Base-by-base conservation (phyloP, 2,329 filamentous ascomycete genomes). In the Penicillium sp. region DNA sequence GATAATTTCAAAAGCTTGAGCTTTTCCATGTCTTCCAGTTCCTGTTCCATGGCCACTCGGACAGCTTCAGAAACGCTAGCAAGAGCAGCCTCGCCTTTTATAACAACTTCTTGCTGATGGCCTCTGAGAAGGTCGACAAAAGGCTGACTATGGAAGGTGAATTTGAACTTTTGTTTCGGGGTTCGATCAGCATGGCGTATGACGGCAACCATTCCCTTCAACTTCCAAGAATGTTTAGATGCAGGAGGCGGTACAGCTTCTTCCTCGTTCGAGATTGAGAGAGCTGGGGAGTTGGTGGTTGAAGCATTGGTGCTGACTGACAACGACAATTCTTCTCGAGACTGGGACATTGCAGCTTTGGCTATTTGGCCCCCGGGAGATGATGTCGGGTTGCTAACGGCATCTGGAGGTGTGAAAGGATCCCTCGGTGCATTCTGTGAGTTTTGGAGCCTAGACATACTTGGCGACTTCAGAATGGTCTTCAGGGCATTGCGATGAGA, bases 81-180 rank as follows among this genome's bases (percentile, higher is more conserved):
- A 46, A 99, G 76, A 0, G 94, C 94, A 40, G 91, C 87, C 69
- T 96, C 91, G 8, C 93, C 93, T 62, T 96, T 94, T 21, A 99
- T 82, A 1, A 99, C 81, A 1, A 99, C 94, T 70, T 99, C 94
- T 72, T 97, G 93, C 66, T 96, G 90, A 66, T 99, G 93, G 0
- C 94, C 94, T 69, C 93, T 96, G 43, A 99, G 83, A 3, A 99
- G 80, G 62, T 96, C 90, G 61, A 99, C 92, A 67, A 99, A 99
- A 0, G 94, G 94, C 61, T 92, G 90, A 0, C 91, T 96, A 68
- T 99, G 94, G 66, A 99, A 97, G 0, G 94, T 99, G 67, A 97
- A 99, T 71, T 99, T 99, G 80, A 97, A 97, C 71, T 99, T 99
- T 67, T 99, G 94, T 75, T 99, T 99, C 2, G 94, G 94, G 1